Evolutionary conservation across 2,329 filamentous ascomycete genomes (phyloP), one percentile per base, ranked within the genome.

Genomic region (Exophiala calicioides): DNA sequence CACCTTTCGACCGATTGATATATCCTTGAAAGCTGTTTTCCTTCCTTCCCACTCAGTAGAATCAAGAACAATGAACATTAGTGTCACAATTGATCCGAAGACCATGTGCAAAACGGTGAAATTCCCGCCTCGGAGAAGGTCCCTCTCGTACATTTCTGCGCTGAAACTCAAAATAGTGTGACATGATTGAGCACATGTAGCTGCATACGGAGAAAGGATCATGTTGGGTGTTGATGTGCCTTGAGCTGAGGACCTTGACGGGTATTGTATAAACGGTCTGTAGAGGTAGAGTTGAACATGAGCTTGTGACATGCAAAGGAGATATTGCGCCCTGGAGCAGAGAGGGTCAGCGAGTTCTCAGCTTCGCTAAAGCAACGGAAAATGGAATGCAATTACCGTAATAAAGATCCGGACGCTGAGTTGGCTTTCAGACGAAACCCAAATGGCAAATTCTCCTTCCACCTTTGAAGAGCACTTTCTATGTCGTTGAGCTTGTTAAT

Each of bases 201-300:
- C 29, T 18, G 39, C 39, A 27, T 42, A 34, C 7, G 39, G 29
- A 15, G 20, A 23, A 26, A 33, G 34, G 21, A 16, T 12, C 7
- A 42, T 34, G n/a, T 21, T 16, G 16, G 24, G n/a, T 13, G 19
- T n/a, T 19, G 15, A n/a, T 19, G n/a, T 10, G 4, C 12, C 24
- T 12, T 19, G n/a, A 18, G 29, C 12, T 7, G 29, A 18, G 13
- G 29, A 15, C 15, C 27, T 42, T 9, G 39, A 42, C 13, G 34
- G 39, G 20, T 42, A 42, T 15, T 42, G 39, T 8, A 42, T 19
- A 16, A 42, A 42, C 15, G 39, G 39, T 33, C 39, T 27, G 20
- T 42, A 42, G 18, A 42, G 30, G 39, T 42, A 42, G 19, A 42
- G 16, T 18, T 42, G 39, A 16, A 42, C 39, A n/a, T 42, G 39